Evolutionary conservation across 495 filamentous ascomycete species (phyloP).

Genomic region (Apiosordaria backusii): DNA sequence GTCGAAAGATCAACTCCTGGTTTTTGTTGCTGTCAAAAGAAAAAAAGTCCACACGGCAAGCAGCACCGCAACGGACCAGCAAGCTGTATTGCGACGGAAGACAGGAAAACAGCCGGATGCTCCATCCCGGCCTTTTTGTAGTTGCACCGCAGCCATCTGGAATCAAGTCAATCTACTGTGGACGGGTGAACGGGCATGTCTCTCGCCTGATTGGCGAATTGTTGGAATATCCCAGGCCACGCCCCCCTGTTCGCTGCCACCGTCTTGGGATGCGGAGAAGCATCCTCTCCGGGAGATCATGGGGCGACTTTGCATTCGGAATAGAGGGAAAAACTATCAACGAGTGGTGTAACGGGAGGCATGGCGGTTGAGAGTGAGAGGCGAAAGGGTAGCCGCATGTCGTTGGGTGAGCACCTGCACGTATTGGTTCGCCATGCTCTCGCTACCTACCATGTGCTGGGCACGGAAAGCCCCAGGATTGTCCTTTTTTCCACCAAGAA

Average conservation of each 20-base stretch:
- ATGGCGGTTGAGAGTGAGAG: background rate
- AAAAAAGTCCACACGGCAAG: background rate
- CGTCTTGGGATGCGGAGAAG: conserved; percentile 6
- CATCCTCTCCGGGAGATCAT: background rate
- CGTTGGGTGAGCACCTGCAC: background rate
- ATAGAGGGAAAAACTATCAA: background rate
- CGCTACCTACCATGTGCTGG: background rate
- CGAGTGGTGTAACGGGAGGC: background rate
- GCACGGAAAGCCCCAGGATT: conserved; percentile 6
- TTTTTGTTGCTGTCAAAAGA: background rate
- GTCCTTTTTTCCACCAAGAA: conserved; percentile 22
- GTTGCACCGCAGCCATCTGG: conserved; percentile 16
- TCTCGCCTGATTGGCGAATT: conserved; percentile 17
- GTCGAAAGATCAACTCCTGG: background rate
- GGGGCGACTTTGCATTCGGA: background rate
- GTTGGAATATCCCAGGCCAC: conserved; percentile 6
- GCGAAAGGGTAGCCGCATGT: background rate
- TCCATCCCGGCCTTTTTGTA: conserved; percentile 23
- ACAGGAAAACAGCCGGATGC: conserved; percentile 7
- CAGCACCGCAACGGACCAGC: background rate
- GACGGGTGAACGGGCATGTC: conserved; percentile 15
- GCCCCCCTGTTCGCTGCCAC: background rate
- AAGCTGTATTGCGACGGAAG: background rate
- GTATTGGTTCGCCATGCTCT: background rate
- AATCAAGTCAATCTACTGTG: conserved; percentile 5